Percentiles rank a stretch among this genome's conserved stretches.
Evolutionary conservation across 805 yeast species (phyloP).

Genomic region (Wickerhamomyces alni): DNA sequence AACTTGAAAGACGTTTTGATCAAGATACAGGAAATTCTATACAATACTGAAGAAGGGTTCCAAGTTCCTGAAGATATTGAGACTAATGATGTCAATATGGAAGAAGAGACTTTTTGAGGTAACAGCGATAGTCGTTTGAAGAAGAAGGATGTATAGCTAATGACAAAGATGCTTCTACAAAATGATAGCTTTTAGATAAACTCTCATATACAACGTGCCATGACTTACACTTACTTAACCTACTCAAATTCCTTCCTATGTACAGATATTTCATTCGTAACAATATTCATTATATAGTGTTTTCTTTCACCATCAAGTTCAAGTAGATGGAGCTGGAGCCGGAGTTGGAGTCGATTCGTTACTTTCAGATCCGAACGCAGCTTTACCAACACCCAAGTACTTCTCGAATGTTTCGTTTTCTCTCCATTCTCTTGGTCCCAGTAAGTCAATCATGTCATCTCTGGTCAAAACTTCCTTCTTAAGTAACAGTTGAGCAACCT

Average conservation of each 20-base stretch:
- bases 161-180: no score
- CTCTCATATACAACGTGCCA: no score
- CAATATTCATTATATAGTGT: neutral
- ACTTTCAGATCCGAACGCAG: slow-evolving; percentile 4
- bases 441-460: slow-evolving; percentile 68
- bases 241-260: neutral
- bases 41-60: slow-evolving; percentile 81
- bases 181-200: no score
- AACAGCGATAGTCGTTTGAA: no score
- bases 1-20: slow-evolving; percentile 39
- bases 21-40: slow-evolving; percentile 70
- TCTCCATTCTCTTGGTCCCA: slow-evolving; percentile 75
- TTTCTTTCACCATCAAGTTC: neutral
- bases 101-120: slow-evolving; percentile 33
- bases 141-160: no score
- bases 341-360: neutral
- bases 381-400: slow-evolving; percentile 44
- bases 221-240: no score
- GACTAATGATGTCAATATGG: slow-evolving; percentile 21
- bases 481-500: slow-evolving; percentile 69
- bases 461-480: slow-evolving; percentile 75
- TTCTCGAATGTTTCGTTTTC: slow-evolving; percentile 89
- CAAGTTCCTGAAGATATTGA: slow-evolving; percentile 45
- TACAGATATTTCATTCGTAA: neutral
- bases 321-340: neutral